Conservation (phyloP, 768 basidiomycete genomes). For the Rhodotorula toruloides region DNA sequence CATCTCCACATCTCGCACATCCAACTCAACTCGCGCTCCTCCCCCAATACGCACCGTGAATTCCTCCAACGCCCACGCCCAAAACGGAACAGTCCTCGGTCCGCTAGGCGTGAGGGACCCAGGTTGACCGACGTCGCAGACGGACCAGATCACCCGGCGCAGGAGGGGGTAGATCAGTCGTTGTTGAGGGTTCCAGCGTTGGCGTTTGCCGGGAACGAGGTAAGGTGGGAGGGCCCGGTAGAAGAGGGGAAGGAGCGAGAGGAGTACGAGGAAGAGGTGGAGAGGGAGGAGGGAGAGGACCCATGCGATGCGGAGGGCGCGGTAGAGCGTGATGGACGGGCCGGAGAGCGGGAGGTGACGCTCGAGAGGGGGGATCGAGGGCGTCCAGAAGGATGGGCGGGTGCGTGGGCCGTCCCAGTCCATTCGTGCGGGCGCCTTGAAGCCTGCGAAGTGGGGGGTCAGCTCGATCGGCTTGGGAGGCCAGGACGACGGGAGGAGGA, state of each 20-base stretch:
- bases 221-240: background rate
- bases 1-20: background rate
- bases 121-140: slow-evolving; percentile 16
- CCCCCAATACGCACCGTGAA: slow-evolving; percentile 19
- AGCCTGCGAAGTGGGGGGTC: too few species aligned
- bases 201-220: background rate
- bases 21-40: slow-evolving; percentile 3
- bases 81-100: background rate
- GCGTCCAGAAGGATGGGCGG: slow-evolving; percentile 23
- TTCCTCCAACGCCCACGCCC: slow-evolving; percentile 13
- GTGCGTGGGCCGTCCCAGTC: slow-evolving; percentile 17
- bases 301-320: slow-evolving; percentile 27
- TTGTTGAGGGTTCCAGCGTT: slow-evolving; percentile 28
- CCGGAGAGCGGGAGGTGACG: background rate
- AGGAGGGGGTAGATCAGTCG: slow-evolving; percentile 33
- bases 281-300: slow-evolving; percentile 16
- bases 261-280: slow-evolving; percentile 6
- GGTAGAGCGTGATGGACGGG: slow-evolving; percentile 9
- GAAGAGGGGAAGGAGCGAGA: slow-evolving; percentile 1
- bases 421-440: too few species aligned
- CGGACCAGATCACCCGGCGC: slow-evolving; percentile 32
- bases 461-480: too few species aligned
- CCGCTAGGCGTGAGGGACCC: slow-evolving; percentile 7
- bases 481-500: too few species aligned
- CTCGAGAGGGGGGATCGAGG: slow-evolving; percentile 33